Evolutionary conservation across 1,139 yeast species (phyloP), one percentile per base, ranked within the genome.

Genomic region (Barnettozyma hawaiiensis): DNA sequence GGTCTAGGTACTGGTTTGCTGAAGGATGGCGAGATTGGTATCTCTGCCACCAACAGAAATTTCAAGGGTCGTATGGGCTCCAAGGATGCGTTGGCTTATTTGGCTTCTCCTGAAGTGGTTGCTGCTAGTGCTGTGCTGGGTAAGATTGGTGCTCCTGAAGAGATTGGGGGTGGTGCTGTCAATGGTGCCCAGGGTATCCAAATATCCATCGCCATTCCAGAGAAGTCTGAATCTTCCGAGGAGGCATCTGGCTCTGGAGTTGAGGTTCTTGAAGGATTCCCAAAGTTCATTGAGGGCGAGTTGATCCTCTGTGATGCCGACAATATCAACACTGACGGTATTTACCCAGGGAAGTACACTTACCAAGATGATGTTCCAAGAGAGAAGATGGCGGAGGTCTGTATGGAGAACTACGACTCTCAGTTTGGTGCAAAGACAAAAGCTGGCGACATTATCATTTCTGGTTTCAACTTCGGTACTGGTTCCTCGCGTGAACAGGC

Each of bases 401-500:
- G 98, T 70, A 94, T 92, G 99, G 98, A 92, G 66, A 92, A 92
- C 69, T 92, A 94, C 65, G 99, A 92, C 64, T 64, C 85, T 16
- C 95, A 90, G 53, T 92, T 92, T 64, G 79, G 83, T 44, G 52
- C 66, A 39, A 89, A 87, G 70, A 86, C 95, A 33, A 72, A 79
- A 51, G 76, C 95, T 7, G 87, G 95, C 44, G 99, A 92, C 63
- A 89, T 92, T 52, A 78, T 92, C 45, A 77, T 92, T 41, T 79
- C 92, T 45, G 99, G 99, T 18, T 94, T 70, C 71, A 94, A 94
- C 63, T 92, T 92, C 61, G 99, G 98, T 55, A 90, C 97, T 16
- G 98, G 98, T 36, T 89, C 97, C 6, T 87, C 96, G n/a, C 81
- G 98, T 67, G 99, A 92, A 64, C 99, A 92, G 68, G 99, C 98